Percentiles rank a stretch among this genome's conserved stretches.
phyloP scores from a whole-genome alignment of 352 stramenopile species.

The Saprolegnia diclina region DNA sequence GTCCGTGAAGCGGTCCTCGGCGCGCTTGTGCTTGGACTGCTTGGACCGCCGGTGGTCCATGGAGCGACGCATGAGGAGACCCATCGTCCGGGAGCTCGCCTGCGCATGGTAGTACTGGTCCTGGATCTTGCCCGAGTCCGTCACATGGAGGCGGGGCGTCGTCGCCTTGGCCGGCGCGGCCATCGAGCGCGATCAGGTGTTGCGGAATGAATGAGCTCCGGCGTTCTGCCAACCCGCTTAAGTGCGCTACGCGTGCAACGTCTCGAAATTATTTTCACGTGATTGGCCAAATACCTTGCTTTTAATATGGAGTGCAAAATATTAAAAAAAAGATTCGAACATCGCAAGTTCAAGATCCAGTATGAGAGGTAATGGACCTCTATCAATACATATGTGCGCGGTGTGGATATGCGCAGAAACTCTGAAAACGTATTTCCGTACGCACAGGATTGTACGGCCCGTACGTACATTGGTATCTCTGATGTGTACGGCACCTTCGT shows the following conservation, averaged over 20 bases:
- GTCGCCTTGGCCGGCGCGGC: not conserved
- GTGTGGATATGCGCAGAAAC: too few relatives aligned
- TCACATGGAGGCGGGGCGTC: constrained; percentile 64
- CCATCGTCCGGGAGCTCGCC: constrained; percentile 71
- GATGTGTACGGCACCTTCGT: not conserved
- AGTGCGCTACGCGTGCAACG: not conserved
- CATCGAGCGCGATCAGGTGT: not conserved
- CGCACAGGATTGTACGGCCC: not conserved
- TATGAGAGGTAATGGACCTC: not conserved
- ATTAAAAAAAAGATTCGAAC: not conserved
- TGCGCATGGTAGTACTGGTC: constrained; percentile 84
- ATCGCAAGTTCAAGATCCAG: not conserved
- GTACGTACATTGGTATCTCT: not conserved
- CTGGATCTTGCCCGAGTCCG: constrained; percentile 73
- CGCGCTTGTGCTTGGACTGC: constrained; percentile 48
- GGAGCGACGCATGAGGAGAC: constrained; percentile 66
- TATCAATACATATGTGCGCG: not conserved
- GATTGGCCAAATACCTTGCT: not conserved
- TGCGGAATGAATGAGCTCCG: not conserved
- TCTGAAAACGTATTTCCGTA: not conserved
- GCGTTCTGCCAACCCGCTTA: not conserved
- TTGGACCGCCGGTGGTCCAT: constrained; percentile 45
- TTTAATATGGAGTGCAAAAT: not conserved
- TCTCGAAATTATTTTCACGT: not conserved
- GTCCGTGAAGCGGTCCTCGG: constrained; percentile 82